Percentiles rank a stretch among this genome's conserved stretches.
phyloP scores from a whole-genome alignment of 1,284 basidiomycete genomes.

The Ceratobasidium papillatum region DNA sequence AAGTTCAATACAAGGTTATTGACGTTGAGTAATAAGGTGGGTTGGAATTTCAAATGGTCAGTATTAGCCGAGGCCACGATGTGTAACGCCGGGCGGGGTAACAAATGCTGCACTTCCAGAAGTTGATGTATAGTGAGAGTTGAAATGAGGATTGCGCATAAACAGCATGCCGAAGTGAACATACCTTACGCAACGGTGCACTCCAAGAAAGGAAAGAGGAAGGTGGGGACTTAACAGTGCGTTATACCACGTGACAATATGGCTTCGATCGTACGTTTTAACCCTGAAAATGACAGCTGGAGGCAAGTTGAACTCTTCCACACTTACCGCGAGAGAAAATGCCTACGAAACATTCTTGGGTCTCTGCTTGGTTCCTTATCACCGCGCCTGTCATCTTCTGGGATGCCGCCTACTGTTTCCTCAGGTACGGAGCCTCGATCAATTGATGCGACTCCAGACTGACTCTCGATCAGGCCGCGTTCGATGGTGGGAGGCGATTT shows the following conservation, averaged over 20 bases:
- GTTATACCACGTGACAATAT: not conserved
- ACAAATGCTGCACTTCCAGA: no score
- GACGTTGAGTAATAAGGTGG: not conserved
- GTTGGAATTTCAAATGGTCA: no score
- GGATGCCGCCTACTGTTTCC: conserved; percentile 78
- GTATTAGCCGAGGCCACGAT: no score
- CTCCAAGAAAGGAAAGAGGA: no score
- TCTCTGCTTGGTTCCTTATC: conserved; percentile 74
- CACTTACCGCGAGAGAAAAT: not conserved
- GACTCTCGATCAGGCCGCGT: conserved; percentile 57
- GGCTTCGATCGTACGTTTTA: not conserved
- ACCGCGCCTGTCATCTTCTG: conserved; percentile 67
- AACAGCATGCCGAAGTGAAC: no score
- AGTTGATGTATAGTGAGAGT: no score
- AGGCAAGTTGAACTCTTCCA: not conserved
- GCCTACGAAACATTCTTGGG: conserved; percentile 61
- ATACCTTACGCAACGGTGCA: no score
- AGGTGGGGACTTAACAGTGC: not conserved
- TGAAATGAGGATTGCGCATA: no score
- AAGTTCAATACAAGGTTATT: not conserved
- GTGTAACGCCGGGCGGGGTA: no score
- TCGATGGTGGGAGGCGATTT: conserved; percentile 82
- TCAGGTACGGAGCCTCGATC: conserved; percentile 58
- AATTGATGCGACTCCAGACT: conserved; percentile 7
- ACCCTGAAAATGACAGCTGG: not conserved